Evolutionary conservation across 108 stramenopile genomes (phyloP).

Genomic region (Cyclotella baltica): DNA sequence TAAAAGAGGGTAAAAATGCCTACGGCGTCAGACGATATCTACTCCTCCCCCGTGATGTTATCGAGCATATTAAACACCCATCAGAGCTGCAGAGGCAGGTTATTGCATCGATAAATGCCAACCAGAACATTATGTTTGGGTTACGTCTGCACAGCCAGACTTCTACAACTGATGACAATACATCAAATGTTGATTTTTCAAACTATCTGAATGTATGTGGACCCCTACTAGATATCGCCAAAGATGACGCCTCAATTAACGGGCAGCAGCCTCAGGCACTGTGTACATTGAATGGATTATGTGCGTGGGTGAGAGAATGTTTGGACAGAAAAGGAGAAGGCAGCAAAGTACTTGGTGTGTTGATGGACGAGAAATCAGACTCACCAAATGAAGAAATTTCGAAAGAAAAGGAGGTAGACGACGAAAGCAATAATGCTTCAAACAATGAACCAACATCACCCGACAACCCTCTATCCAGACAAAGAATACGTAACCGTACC

Average conservation of each 20-base stretch:
- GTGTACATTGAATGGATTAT: constrained; percentile 72
- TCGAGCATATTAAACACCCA: neutral
- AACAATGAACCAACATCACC: neutral
- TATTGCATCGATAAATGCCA: constrained; percentile 64
- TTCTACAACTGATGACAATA: neutral
- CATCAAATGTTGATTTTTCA: neutral
- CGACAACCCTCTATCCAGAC: neutral
- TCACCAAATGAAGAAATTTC: neutral
- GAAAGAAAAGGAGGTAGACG: neutral
- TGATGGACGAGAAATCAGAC: constrained; percentile 25
- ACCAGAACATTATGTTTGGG: constrained; percentile 78
- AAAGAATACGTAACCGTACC: constrained; percentile 19
- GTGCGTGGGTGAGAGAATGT: constrained; percentile 62
- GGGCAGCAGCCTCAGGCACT: constrained; percentile 85
- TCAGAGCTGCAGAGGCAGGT: neutral
- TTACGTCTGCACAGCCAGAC: constrained; percentile 41
- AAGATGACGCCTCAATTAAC: constrained; percentile 68
- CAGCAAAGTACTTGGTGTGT: constrained; percentile 29
- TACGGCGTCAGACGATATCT: constrained; percentile 43
- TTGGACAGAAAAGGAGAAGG: constrained; percentile 50
- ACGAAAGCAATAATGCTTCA: neutral
- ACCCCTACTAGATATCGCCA: constrained; percentile 64
- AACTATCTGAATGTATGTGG: constrained; percentile 54
- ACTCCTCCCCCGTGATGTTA: constrained; percentile 26
- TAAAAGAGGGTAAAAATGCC: constrained; percentile 38